Conservation (phyloP, 2,329 filamentous ascomycete genomes). For the Pseudonectria foliicola region DNA sequence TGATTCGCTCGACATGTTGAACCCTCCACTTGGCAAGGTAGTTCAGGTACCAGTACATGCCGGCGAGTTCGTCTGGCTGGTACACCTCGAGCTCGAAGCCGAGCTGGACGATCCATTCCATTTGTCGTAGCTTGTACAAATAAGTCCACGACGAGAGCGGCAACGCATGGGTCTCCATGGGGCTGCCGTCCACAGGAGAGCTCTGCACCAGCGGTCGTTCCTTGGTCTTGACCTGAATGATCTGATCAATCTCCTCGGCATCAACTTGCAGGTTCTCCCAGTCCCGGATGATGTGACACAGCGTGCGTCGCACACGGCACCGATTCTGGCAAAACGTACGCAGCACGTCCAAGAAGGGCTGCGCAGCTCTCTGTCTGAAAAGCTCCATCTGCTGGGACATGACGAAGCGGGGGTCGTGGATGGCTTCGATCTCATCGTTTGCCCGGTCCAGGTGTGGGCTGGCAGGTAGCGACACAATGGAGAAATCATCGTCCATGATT, state of each 20-base stretch:
- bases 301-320: slow-evolving; percentile 79
- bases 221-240: slow-evolving; percentile 53
- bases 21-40: slow-evolving; percentile 62
- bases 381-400: slow-evolving; percentile 68
- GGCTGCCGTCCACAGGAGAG: slow-evolving; percentile 26
- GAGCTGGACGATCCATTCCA: slow-evolving; percentile 81
- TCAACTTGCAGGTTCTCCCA: slow-evolving; percentile 82
- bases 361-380: slow-evolving; percentile 52
- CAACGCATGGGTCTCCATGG: slow-evolving; percentile 54
- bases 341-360: slow-evolving; percentile 77
- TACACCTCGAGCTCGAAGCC: slow-evolving; percentile 94
- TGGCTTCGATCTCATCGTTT: slow-evolving; percentile 70
- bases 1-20: slow-evolving; percentile 66
- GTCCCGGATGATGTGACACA: slow-evolving; percentile 74
- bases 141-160: slow-evolving; percentile 85
- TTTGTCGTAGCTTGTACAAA: slow-evolving; percentile 79
- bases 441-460: slow-evolving; percentile 62
- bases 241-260: slow-evolving; percentile 67
- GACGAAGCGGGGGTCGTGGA: slow-evolving; percentile 65
- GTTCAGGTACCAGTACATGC: slow-evolving; percentile 88
- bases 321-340: slow-evolving; percentile 84
- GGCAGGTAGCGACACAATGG: slow-evolving; percentile 65
- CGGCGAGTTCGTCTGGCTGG: slow-evolving; percentile 71
- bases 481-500: slow-evolving; percentile 76
- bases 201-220: slow-evolving; percentile 52